A percentile compares a stretch with the other conserved stretches of the same genome.
Evolutionary conservation across 495 filamentous ascomycete genomes (phyloP).

Genomic region (Xylaria intraflava): DNA sequence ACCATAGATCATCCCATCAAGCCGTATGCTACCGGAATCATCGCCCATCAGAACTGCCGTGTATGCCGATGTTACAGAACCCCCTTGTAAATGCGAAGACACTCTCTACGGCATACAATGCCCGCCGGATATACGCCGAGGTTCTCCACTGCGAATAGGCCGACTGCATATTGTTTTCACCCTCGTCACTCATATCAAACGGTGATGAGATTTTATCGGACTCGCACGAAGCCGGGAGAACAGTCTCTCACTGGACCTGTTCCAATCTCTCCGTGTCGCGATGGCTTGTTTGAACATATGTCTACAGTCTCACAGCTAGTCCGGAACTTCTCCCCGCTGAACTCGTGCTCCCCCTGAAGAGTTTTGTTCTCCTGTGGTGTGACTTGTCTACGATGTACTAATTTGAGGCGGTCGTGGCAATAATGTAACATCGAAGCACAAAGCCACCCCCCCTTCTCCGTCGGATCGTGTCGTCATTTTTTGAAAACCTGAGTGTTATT

Average conservation of each 20-base stretch:
- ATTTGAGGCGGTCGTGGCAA: background rate
- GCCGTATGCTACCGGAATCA: background rate
- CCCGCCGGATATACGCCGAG: conserved; percentile 3
- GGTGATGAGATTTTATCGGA: background rate
- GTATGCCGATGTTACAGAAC: background rate
- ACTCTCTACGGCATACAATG: background rate
- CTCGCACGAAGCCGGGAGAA: background rate
- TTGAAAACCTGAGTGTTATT: background rate
- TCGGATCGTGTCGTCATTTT: background rate
- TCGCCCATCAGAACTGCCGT: background rate
- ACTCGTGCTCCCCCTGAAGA: background rate
- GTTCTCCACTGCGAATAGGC: conserved; percentile 11
- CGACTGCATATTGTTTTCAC: conserved; percentile 4
- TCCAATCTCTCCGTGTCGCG: background rate
- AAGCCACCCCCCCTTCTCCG: background rate
- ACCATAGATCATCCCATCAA: background rate
- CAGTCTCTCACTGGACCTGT: background rate
- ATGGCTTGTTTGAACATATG: background rate
- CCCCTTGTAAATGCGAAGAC: background rate
- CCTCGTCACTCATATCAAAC: conserved; percentile 7
- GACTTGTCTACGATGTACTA: background rate
- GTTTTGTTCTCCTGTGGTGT: background rate
- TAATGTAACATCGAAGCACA: background rate
- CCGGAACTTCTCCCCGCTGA: background rate
- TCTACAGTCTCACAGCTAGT: background rate